phyloP scores from a whole-genome alignment of 2,329 filamentous ascomycete genomes.

The Graphium sp. region DNA sequence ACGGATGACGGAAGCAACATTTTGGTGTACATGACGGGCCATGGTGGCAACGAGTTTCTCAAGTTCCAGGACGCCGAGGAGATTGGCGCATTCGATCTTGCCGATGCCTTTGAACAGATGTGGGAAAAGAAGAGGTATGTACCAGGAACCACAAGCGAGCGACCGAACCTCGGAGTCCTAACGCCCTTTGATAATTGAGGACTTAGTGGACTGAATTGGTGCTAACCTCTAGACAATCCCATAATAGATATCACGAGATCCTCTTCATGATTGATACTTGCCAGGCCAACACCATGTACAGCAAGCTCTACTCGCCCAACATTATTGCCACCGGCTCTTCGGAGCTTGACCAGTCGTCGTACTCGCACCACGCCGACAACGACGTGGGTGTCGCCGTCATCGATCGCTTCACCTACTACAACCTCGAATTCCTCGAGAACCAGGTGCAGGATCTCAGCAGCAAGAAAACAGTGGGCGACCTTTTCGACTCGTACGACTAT shows the following conservation, averaged over 20 bases:
- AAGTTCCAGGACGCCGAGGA: constrained; percentile 98
- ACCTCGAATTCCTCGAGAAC: constrained; percentile 87
- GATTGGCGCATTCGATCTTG: constrained; percentile 88
- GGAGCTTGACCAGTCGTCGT: constrained; percentile 88
- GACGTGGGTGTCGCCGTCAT: constrained; percentile 97
- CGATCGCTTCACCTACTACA: constrained; percentile 97
- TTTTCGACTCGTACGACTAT: constrained; percentile 93
- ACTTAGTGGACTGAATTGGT: too few relatives aligned
- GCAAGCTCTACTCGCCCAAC: constrained; percentile 92
- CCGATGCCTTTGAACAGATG: constrained; percentile 98
- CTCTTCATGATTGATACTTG: constrained; percentile 99
- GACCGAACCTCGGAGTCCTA: not conserved
- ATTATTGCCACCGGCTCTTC: constrained; percentile 97
- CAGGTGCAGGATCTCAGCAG: constrained; percentile 73
- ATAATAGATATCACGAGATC: constrained; percentile 71
- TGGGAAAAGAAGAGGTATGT: constrained; percentile 95
- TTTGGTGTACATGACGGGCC: constrained; percentile 96
- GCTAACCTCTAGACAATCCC: constrained; percentile 1
- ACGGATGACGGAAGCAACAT: constrained; percentile 96
- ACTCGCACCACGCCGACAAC: constrained; percentile 94
- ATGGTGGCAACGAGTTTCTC: constrained; percentile 92
- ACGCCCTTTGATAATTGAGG: not conserved
- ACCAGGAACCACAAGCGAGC: too few relatives aligned
- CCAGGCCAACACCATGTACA: constrained; percentile 99
- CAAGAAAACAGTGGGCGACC: constrained; percentile 78